A percentile compares a stretch with the other conserved stretches of the same genome.
Evolutionary conservation across 805 yeast genomes (phyloP).

Genomic region (Yarrowia sp.): DNA sequence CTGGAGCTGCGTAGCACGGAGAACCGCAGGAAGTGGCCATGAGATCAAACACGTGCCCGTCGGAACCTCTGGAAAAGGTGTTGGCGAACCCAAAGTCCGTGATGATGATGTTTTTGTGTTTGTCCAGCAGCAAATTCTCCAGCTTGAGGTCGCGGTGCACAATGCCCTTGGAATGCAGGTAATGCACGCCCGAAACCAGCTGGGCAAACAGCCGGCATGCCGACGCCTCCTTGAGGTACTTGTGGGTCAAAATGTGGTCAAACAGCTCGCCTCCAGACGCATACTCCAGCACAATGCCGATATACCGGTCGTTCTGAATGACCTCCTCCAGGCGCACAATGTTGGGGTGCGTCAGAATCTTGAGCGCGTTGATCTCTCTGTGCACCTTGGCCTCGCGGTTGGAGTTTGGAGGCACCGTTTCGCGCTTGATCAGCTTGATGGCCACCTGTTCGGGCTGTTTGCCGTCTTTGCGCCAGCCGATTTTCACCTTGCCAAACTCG

Average conservation of each 20-base stretch:
- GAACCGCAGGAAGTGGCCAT: conserved; percentile 97
- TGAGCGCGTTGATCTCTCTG: conserved; percentile 87
- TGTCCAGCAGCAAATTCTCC: conserved; percentile 74
- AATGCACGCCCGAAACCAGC: conserved; percentile 87
- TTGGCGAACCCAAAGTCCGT: conserved; percentile 96
- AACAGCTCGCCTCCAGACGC: conserved; percentile 97
- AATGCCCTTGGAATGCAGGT: conserved; percentile 76
- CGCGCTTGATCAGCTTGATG: conserved; percentile 85
- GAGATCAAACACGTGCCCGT: conserved; percentile 47
- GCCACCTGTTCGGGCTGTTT: conserved; percentile 55
- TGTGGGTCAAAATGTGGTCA: conserved; percentile 83
- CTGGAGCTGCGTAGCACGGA: conserved; percentile 99
- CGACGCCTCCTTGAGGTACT: conserved; percentile 78
- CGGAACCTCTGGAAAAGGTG: conserved; percentile 50
- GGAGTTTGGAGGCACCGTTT: conserved; percentile 79
- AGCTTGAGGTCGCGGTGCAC: conserved; percentile 76
- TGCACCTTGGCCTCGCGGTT: conserved; percentile 86
- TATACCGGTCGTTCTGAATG: conserved; percentile 87
- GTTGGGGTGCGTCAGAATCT: conserved; percentile 81
- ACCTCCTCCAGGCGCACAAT: conserved; percentile 90
- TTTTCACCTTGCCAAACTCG: conserved; percentile 94
- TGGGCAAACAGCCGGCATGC: conserved; percentile 92
- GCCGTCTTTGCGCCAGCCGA: conserved; percentile 92
- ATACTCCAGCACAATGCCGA: conserved; percentile 93
- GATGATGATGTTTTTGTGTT: conserved; percentile 79